Base-by-base conservation (phyloP, 192 early-diverging fungal species). In the Chytriomyces hyalinus region DNA sequence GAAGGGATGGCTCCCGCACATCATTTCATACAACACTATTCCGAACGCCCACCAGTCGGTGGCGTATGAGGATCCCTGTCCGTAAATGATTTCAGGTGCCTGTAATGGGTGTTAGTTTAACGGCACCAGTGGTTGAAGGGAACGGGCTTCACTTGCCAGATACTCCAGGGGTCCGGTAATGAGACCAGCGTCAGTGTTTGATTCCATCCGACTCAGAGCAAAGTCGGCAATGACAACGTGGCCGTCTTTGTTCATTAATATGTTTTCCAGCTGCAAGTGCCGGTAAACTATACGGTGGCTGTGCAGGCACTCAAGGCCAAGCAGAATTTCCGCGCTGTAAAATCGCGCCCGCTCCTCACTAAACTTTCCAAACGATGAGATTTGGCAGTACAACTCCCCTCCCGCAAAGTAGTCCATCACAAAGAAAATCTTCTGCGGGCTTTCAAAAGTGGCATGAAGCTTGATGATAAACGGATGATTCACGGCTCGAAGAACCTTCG, bases 331-430 rank as follows among this genome's bases (percentile, higher is more conserved):
- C 1, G 88, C 87, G 4, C 70, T 79, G 72, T 87, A 89, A 44
- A 89, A 85, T 47, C 77, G 15, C 6, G 86, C 82, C 24, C 86
- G 48, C n/a, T 81, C 79, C 64, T 89, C 87, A 0, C 67, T 59
- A 60, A 88, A 88, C 48, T 85, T 70, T 4, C 86, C 86, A 74
- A 83, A 87, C 22, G 84, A 79, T 49, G 67, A 59, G 83, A 98
- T 83, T 77, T 98, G 93, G 61, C 92, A 95, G 78, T 94, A 95
- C 65, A 98, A 86, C 81, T 98, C 97, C 97, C 49, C 97, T 49
- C 97, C 97, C 11, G 92, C 91, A 26, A 96, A 89, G 83, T 96
- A 96, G 76, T 96, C 95, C 85, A 89, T 83, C 1, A 89, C 77
- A 3, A 89, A 70, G 69, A 83, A 89, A 10, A 87, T 65, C 24